Base-by-base conservation (phyloP, 2,329 filamentous ascomycete genomes). In the Penicillium concentricum region DNA sequence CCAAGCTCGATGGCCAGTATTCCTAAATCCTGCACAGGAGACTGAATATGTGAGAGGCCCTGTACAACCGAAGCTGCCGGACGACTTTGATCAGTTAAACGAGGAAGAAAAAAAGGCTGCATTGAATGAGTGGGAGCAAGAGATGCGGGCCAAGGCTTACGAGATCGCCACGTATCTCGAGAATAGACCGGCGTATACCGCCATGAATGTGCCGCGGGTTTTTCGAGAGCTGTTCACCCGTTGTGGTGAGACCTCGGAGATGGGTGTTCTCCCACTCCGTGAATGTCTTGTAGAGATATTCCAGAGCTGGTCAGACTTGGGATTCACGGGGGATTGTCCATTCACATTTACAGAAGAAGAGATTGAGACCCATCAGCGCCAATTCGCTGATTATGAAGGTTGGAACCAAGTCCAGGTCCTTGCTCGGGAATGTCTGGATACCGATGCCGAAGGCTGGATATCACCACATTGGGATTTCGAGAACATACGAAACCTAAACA, bases 11-110 rank as follows among this genome's bases (percentile, higher is more conserved):
- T 41, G 38, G 38, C 38, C 38, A 41, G 4, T 41, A 8, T 41
- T 41, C 38, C 7, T 41, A 3, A 41, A 24, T 1, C 38, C 38
- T 24, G 15, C 12, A 2, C 5, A 41, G 38, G 38, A 41, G 38
- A 24, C 12, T 24, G 13, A 41, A 41, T 41, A 41, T 12, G 38
- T 24, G 38, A 24, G 7, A 41, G 38, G 20, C 3, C 20, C 7
- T 24, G 9, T 41, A 41, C 20, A 41, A 9, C 6, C 15, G 20
- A 41, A 97, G 26, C 26, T 45, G 6, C 24, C 24, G 2, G 26
- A 30, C 5, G 5, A 45, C 42, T 20, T 45, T 10, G n/a, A 28
- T 13, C 22, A 45, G 28, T 18, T 45, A 15, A 5, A 30, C 10
- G 16, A 30, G 16, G 42, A 30, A 28, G 42, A 4, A 44, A 30